These are phyloP conservation scores for Vigna trinervia DNA, from an alignment of 306 rosid genomes.

Conservation along the genomic window DNA sequence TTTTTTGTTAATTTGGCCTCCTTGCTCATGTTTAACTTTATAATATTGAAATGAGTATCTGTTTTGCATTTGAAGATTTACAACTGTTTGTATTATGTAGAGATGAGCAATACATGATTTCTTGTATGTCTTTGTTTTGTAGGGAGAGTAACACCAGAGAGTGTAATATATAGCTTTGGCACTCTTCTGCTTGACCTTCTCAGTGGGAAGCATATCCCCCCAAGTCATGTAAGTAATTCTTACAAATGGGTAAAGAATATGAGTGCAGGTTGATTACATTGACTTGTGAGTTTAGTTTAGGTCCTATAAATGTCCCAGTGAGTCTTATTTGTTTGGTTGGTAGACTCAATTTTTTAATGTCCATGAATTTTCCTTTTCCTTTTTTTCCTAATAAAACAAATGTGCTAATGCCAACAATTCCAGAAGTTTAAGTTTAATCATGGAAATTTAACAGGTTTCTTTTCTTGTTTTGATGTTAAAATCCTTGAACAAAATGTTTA, in stretches of 20 bases:
- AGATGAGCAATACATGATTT: constrained; percentile 22
- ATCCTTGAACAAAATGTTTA: background rate
- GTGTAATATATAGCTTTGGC: constrained; percentile 85
- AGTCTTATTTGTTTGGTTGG: background rate
- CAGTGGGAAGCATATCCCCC: constrained; percentile 87
- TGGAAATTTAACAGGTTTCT: background rate
- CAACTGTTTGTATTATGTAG: constrained; percentile 11
- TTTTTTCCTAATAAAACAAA: background rate
- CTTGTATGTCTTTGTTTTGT: constrained; percentile 35
- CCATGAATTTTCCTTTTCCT: background rate
- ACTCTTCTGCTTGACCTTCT: constrained; percentile 89
- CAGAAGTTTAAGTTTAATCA: background rate
- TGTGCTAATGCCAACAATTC: background rate
- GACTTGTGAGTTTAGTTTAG: background rate
- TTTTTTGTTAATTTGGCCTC: constrained; percentile 20
- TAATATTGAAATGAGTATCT: constrained; percentile 5
- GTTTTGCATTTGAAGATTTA: constrained; percentile 1
- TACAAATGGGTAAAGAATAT: background rate
- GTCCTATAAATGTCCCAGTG: background rate
- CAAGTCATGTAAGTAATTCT: constrained; percentile 74
- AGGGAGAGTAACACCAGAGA: constrained; percentile 90
- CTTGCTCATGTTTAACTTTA: background rate
- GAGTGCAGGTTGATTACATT: background rate
- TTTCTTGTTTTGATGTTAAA: constrained; percentile 10
- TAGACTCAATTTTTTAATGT: background rate